Conservation (phyloP, 352 stramenopile species). For the Pilasporangium apinafurcum region DNA sequence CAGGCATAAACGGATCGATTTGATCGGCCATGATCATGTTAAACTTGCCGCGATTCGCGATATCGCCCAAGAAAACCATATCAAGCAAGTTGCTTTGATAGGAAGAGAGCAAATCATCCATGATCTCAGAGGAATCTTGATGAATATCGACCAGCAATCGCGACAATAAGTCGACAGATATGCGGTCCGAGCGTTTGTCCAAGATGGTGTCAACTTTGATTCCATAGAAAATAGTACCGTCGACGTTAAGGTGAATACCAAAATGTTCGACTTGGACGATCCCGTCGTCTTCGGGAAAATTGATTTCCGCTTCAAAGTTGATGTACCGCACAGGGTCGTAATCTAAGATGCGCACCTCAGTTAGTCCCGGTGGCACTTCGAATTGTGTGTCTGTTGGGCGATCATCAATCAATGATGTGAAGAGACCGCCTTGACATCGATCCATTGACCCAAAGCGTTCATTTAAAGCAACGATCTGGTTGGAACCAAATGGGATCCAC, state of each 20-base stretch:
- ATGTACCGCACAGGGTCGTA: slow-evolving; percentile 96
- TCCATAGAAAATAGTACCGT: slow-evolving; percentile 68
- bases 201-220: slow-evolving; percentile 91
- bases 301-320: slow-evolving; percentile 97
- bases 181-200: slow-evolving; percentile 92
- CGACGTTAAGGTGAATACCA: slow-evolving; percentile 73
- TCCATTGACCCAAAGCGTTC: slow-evolving; percentile 95
- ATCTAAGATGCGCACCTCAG: slow-evolving; percentile 92
- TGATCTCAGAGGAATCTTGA: slow-evolving; percentile 90
- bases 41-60: slow-evolving; percentile 92
- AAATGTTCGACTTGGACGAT: slow-evolving; percentile 96
- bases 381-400: slow-evolving; percentile 83
- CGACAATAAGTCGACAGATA: slow-evolving; percentile 93
- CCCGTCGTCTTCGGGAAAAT: slow-evolving; percentile 90
- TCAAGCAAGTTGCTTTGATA: slow-evolving; percentile 93
- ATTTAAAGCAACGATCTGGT: slow-evolving; percentile 97
- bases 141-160: slow-evolving; percentile 94
- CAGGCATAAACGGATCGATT: slow-evolving; percentile 94
- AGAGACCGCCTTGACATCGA: slow-evolving; percentile 95
- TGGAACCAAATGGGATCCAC: slow-evolving; percentile 97
- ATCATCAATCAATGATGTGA: slow-evolving; percentile 92
- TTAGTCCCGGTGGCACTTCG: slow-evolving; percentile 90
- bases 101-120: slow-evolving; percentile 90
- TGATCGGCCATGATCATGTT: slow-evolving; percentile 97
- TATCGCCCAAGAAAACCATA: slow-evolving; percentile 92